These are phyloP conservation scores for Acanthamoeba healyi DNA, from an alignment of 208 protist species.

Conservation along the genomic window DNA sequence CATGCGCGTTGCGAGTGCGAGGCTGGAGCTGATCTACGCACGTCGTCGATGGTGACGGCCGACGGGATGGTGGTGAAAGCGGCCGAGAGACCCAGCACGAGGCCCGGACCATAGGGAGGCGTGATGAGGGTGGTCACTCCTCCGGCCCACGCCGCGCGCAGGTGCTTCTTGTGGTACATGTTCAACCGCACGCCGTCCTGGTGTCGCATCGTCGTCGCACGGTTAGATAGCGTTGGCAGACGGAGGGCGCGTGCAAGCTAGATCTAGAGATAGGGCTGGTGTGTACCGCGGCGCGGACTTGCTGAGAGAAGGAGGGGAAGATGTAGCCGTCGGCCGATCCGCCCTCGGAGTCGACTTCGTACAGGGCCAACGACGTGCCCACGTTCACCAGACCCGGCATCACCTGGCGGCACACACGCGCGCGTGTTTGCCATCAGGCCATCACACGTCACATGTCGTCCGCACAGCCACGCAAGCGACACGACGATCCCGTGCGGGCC, in stretches of 20 bases:
- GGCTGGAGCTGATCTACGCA: not conserved
- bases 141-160: not conserved
- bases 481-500: not conserved
- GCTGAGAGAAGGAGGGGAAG: slow-evolving; percentile 26
- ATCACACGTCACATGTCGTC: too few relatives aligned
- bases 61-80: not conserved
- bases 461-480: not conserved
- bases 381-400: not conserved
- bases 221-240: not conserved
- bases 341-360: slow-evolving; percentile 63
- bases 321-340: slow-evolving; percentile 44
- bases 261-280: too few relatives aligned
- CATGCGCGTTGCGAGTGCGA: not conserved
- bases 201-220: not conserved
- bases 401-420: too few relatives aligned
- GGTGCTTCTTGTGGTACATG: slow-evolving; percentile 26
- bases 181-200: slow-evolving; percentile 28
- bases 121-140: slow-evolving; percentile 19
- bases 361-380: slow-evolving; percentile 17
- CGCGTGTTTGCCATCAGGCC: too few relatives aligned
- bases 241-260: too few relatives aligned
- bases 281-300: not conserved
- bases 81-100: not conserved
- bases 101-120: not conserved
- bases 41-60: not conserved